Conservation (phyloP, 805 yeast genomes). For the Candida argentea region DNA sequence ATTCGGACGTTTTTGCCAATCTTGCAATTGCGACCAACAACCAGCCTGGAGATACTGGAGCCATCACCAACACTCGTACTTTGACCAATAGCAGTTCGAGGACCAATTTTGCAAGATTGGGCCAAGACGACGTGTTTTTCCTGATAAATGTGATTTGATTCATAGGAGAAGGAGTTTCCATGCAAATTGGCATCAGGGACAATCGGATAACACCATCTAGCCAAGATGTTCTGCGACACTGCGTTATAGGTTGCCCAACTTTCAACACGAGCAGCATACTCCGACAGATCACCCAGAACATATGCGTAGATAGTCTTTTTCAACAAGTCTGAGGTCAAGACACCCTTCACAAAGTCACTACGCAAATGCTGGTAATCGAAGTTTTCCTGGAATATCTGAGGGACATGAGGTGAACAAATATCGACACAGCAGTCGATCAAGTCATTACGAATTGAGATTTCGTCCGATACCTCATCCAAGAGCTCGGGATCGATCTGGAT, state of each 20-base stretch:
- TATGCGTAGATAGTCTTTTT: slow-evolving; percentile 88
- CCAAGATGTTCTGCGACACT: slow-evolving; percentile 78
- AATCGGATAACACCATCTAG: slow-evolving; percentile 88
- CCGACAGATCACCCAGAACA: slow-evolving; percentile 53
- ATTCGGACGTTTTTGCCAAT: slow-evolving; percentile 73
- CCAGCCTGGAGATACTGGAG: slow-evolving; percentile 53
- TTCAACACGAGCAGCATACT: slow-evolving; percentile 90
- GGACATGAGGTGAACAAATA: slow-evolving; percentile 89
- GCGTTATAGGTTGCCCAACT: slow-evolving; percentile 91
- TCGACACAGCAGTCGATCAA: slow-evolving; percentile 94
- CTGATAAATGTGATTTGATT: slow-evolving; percentile 78
- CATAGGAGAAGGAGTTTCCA: slow-evolving; percentile 69
- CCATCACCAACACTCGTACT: slow-evolving; percentile 70
- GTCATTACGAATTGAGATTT: slow-evolving; percentile 78
- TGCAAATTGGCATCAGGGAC: slow-evolving; percentile 78
- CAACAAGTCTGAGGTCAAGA: slow-evolving; percentile 78
- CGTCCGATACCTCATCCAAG: slow-evolving; percentile 59
- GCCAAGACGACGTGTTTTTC: slow-evolving; percentile 84
- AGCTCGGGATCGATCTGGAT: slow-evolving; percentile 77
- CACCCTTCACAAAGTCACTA: slow-evolving; percentile 83
- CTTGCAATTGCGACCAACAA: slow-evolving; percentile 76
- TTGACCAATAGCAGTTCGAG: slow-evolving; percentile 75
- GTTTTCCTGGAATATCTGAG: slow-evolving; percentile 91
- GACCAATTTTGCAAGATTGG: slow-evolving; percentile 80
- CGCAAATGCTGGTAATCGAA: slow-evolving; percentile 87